A percentile compares a stretch with the other conserved stretches of the same genome.
phyloP scores from a whole-genome alignment of 106 monocot species.

The Xerophyta viscosa region DNA sequence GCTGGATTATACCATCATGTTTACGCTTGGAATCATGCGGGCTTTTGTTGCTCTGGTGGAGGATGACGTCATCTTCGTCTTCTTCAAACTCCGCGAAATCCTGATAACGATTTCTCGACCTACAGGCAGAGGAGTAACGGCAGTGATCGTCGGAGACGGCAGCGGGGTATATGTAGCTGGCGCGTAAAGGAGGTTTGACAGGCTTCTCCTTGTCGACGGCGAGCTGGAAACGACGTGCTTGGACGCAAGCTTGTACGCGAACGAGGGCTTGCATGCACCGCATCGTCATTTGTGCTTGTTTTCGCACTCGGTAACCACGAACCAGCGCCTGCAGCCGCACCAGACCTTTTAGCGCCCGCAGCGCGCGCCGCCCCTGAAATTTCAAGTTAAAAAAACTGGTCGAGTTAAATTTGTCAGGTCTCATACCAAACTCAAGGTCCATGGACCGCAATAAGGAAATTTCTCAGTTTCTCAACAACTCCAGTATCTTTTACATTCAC shows the following conservation, averaged over 20 bases:
- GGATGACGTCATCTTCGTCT: conserved; percentile 2
- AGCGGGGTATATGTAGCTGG: background rate
- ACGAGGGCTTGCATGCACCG: conserved; percentile 86
- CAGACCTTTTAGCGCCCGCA: conserved; percentile 58
- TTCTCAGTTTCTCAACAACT: too few species aligned
- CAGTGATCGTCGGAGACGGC: background rate
- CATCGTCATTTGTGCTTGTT: conserved; percentile 74
- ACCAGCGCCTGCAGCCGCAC: conserved; percentile 85
- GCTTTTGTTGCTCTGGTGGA: conserved; percentile 2
- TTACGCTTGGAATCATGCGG: too few species aligned
- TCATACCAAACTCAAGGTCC: too few species aligned
- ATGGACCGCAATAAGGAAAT: too few species aligned
- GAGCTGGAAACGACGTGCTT: conserved; percentile 34
- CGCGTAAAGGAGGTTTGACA: too few species aligned
- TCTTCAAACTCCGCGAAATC: background rate
- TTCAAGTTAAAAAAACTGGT: too few species aligned
- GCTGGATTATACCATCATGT: too few species aligned
- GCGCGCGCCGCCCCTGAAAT: conserved; percentile 59
- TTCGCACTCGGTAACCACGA: conserved; percentile 73
- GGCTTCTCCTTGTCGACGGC: background rate
- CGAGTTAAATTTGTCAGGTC: too few species aligned
- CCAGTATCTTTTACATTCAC: too few species aligned
- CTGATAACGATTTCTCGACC: conserved; percentile 3
- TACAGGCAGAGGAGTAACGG: background rate
- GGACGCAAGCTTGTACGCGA: conserved; percentile 65